Percentiles rank a stretch among this genome's conserved stretches.
phyloP scores from a whole-genome alignment of 192 early-diverging fungal genomes.

The Gonapodya prolifera region DNA sequence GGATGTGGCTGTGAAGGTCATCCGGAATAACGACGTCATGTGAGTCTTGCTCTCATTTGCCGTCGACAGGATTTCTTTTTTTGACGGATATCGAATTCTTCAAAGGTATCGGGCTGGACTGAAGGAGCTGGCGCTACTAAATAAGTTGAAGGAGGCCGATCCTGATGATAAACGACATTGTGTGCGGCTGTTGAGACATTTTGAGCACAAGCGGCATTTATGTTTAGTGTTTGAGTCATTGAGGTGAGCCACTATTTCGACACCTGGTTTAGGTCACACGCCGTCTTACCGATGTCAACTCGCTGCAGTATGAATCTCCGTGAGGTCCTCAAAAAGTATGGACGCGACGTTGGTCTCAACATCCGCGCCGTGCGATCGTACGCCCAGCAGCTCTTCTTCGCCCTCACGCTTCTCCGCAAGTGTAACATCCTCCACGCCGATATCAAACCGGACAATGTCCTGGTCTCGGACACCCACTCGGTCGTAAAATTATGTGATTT shows the following conservation, averaged over 20 bases:
- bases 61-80: conserved; percentile 1
- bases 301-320: conserved; percentile 71
- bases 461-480: conserved; percentile 68
- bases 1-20: conserved; percentile 91
- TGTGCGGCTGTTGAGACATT: conserved; percentile 70
- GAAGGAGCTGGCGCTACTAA: conserved; percentile 82
- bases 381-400: conserved; percentile 76
- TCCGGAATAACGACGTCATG: conserved; percentile 92
- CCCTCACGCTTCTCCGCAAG: too few species aligned
- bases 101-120: conserved; percentile 65
- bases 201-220: conserved; percentile 80
- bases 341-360: conserved; percentile 83
- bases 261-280: background rate
- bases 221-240: conserved; percentile 93
- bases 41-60: conserved; percentile 18
- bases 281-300: background rate
- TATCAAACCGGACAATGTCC: conserved; percentile 96
- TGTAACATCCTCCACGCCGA: conserved; percentile 85
- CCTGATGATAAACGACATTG: conserved; percentile 80
- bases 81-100: background rate
- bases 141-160: conserved; percentile 70
- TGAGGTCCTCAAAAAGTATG: conserved; percentile 87
- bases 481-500: conserved; percentile 85
- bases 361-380: conserved; percentile 87
- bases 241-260: conserved; percentile 26